Evolutionary conservation across 2,329 filamentous ascomycete species (phyloP), one percentile per base, ranked within the genome.

Genomic region (Colletotrichum higginsianum): DNA sequence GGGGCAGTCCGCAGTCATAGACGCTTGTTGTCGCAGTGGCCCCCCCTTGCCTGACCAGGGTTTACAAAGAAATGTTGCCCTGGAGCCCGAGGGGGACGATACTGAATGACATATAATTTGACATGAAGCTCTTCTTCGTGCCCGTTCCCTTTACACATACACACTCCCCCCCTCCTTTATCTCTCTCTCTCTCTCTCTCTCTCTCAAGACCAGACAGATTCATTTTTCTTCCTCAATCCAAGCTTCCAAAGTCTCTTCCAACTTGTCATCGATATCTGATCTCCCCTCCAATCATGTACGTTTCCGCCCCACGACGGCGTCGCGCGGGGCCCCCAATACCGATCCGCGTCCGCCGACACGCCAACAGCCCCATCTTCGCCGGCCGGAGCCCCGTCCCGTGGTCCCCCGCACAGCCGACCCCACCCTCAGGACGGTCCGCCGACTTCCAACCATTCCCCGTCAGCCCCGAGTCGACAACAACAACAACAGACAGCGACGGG

Each of bases 401-500:
- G 66, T 47, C 60, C 9, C 60, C 66, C 6, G 50, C 16, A 12
- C 42, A 42, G 4, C 42, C 61, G 3, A 40, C 40, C 16, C 65
- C 65, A 2, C 18, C 60, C n/a, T 47, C 58, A 15, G 16, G n/a
- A 11, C 26, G 23, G 23, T 42, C 49, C 3, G 44, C n/a, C 15
- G 42, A 40, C 16, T 56, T 46, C 50, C n/a, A 53, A 1, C 16
- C 30, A 3, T 67, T 67, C 8, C 42, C 58, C 16, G 50, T 67
- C 30, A 67, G 65, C 60, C 58, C 65, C 4, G 47, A 40, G 9
- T 55, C 47, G 12, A 49, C 21, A 4, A 44, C 21, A 3, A 44
- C 21, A 3, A 44, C 46, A 16, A 77, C 78, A 84, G 35, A 83
- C 76, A 7, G 80, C 21, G 61, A 53, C 30, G 18, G 35, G 21